These are phyloP conservation scores for Leccinum barrowsii DNA, from an alignment of 768 basidiomycete species.

Conservation along the genomic window DNA sequence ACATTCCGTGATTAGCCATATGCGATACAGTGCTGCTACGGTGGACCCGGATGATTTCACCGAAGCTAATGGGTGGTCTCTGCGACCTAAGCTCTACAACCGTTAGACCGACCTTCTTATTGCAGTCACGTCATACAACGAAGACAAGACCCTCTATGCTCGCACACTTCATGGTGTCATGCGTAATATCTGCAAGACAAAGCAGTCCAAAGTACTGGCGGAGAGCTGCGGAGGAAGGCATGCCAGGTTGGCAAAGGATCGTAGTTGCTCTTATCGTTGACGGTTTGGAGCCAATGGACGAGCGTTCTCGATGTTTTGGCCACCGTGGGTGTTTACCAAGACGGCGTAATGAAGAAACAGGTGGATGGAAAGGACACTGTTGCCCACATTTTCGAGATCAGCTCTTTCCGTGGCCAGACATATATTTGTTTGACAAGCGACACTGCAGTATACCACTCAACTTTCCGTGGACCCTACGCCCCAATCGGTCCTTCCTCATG, in stretches of 20 bases:
- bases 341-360: constrained; percentile 93
- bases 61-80: constrained; percentile 75
- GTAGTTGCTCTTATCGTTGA: constrained; percentile 88
- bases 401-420: constrained; percentile 8
- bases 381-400: constrained; percentile 93
- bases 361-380: constrained; percentile 85
- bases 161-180: constrained; percentile 94
- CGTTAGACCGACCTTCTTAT: constrained; percentile 92
- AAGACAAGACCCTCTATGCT: constrained; percentile 88
- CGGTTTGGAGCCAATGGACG: constrained; percentile 91
- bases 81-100: constrained; percentile 81
- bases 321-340: constrained; percentile 90
- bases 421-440: constrained; percentile 3
- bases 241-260: constrained; percentile 88
- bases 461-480: constrained; percentile 90
- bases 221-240: constrained; percentile 75
- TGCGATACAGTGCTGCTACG: constrained; percentile 92
- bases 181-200: constrained; percentile 97
- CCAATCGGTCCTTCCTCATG: constrained; percentile 85
- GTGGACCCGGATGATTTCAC: constrained; percentile 88
- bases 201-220: constrained; percentile 90
- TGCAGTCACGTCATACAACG: constrained; percentile 91
- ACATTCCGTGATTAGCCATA: constrained; percentile 47
- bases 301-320: constrained; percentile 85
- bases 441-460: constrained; percentile 86